phyloP scores from a whole-genome alignment of 208 protist genomes.

The Lotmaria passim region DNA sequence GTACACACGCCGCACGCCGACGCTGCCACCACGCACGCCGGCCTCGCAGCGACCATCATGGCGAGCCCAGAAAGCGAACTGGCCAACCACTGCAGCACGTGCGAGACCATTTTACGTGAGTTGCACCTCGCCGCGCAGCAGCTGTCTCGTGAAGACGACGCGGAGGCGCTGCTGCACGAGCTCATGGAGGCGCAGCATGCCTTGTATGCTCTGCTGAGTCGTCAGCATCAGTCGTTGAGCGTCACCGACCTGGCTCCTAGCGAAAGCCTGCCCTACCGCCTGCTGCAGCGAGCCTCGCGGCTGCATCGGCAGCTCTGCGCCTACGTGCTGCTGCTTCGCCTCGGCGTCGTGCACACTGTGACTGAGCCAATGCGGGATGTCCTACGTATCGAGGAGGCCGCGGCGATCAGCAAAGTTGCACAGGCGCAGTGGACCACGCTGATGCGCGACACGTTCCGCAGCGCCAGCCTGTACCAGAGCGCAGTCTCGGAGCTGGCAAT shows the following conservation, averaged over 20 bases:
- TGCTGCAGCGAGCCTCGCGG: slow-evolving; percentile 38
- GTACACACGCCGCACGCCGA: slow-evolving; percentile 26
- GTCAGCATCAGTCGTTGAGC: slow-evolving; percentile 45
- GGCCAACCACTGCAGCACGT: slow-evolving; percentile 42
- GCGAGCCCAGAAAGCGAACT: slow-evolving; percentile 47
- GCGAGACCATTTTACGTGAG: slow-evolving; percentile 34
- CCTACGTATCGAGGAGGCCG: slow-evolving; percentile 44
- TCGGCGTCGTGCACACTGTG: slow-evolving; percentile 30
- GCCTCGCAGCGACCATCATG: slow-evolving; percentile 49
- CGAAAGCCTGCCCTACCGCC: slow-evolving; percentile 47
- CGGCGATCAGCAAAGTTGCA: slow-evolving; percentile 10
- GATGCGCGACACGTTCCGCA: slow-evolving; percentile 32
- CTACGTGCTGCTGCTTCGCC: slow-evolving; percentile 33
- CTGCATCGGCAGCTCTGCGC: slow-evolving; percentile 40
- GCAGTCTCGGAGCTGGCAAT: slow-evolving; percentile 28
- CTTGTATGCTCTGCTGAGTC: slow-evolving; percentile 57
- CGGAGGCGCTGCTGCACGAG: slow-evolving; percentile 34
- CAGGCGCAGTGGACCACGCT: slow-evolving; percentile 47
- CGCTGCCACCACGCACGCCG: slow-evolving; percentile 3
- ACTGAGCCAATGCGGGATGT: slow-evolving; percentile 42
- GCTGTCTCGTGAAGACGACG: slow-evolving; percentile 6
- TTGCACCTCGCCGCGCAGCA: slow-evolving; percentile 21
- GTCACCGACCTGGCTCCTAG: slow-evolving; percentile 41
- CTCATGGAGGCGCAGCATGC: slow-evolving; percentile 52
- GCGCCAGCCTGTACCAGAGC: slow-evolving; percentile 33